These are phyloP conservation scores for Ophiostoma australiae DNA, from an alignment of 2,329 filamentous ascomycete species.

Conservation along the genomic window DNA sequence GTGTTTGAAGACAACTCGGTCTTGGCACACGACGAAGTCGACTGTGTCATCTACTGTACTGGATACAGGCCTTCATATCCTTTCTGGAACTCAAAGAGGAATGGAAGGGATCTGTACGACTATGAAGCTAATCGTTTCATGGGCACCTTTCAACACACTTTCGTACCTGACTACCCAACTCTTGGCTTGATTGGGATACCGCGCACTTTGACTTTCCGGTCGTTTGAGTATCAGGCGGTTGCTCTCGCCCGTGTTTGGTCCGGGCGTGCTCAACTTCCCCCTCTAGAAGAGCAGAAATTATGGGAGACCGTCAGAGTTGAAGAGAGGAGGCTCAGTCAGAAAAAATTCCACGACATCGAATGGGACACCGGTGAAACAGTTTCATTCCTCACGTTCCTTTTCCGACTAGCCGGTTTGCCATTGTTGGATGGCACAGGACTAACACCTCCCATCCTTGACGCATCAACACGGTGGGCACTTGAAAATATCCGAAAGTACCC, in stretches of 20 bases:
- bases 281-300: slow-evolving; percentile 36
- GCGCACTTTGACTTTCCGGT: slow-evolving; percentile 40
- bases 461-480: slow-evolving; percentile 44
- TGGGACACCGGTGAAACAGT: slow-evolving; percentile 50
- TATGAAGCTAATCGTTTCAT: slow-evolving; percentile 43
- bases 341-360: slow-evolving; percentile 49
- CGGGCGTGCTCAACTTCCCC: slow-evolving; percentile 40
- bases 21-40: slow-evolving; percentile 55
- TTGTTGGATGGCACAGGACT: slow-evolving; percentile 44
- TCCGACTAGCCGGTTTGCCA: slow-evolving; percentile 46
- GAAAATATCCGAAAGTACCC: slow-evolving; percentile 48
- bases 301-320: slow-evolving; percentile 45
- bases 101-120: slow-evolving; percentile 47
- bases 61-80: slow-evolving; percentile 83
- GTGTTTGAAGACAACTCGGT: slow-evolving; percentile 52
- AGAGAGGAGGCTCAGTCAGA: slow-evolving; percentile 32
- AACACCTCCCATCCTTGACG: slow-evolving; percentile 42
- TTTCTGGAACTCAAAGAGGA: slow-evolving; percentile 54
- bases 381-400: slow-evolving; percentile 44
- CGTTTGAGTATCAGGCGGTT: slow-evolving; percentile 40
- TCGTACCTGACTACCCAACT: slow-evolving; percentile 44
- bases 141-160: slow-evolving; percentile 47
- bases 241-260: slow-evolving; percentile 36
- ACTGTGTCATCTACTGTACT: slow-evolving; percentile 78
- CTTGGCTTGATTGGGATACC: slow-evolving; percentile 50